Evolutionary conservation across 768 basidiomycete species (phyloP), one percentile per base, ranked within the genome.

Genomic region (Boletus rubropictus): DNA sequence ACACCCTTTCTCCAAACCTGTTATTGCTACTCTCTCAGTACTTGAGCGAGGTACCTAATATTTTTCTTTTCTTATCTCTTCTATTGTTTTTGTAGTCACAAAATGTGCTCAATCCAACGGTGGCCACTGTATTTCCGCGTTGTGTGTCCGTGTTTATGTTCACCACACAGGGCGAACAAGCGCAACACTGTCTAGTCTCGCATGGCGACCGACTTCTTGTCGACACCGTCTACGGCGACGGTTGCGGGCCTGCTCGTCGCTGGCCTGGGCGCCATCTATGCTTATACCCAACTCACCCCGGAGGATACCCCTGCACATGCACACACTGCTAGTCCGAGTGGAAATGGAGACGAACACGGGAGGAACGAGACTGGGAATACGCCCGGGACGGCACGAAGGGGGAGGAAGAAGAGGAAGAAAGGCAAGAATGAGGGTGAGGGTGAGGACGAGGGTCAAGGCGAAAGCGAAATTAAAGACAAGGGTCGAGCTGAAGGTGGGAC

Each of bases 191-290:
- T 25, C 24, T 25, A 25, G 24, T 25, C 24, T n/a, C 21, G 11
- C 29, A 55, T 72, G 43, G 71, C 74, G 48, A 79, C 77, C 50
- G 61, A 42, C 21, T 42, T 78, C 61, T 72, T 17, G 45, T 71
- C 18, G 71, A 77, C 53, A 50, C 63, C 34, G 62, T 69, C 48
- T 3, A 29, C 24, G 24, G 73, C 35, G 60, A 63, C 22, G 61
- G 65, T 34, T 68, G 67, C 36, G 71, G 72, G 42, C 25, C 21
- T 59, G 34, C 12, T 59, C 42, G 48, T 55, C 8, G 59, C 58
- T 0, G 50, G 58, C 8, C 34, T 59, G 1, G 55, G 58, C 27
- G 57, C 47, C 3, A 37, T 54, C 4, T 61, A 44, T 31, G 59
- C 58, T 9, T 58, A 50, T 50, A 39, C 51, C 51, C 44, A 41